Base-by-base conservation (phyloP, 2,329 filamentous ascomycete species). In the Beauveria sp. region DNA sequence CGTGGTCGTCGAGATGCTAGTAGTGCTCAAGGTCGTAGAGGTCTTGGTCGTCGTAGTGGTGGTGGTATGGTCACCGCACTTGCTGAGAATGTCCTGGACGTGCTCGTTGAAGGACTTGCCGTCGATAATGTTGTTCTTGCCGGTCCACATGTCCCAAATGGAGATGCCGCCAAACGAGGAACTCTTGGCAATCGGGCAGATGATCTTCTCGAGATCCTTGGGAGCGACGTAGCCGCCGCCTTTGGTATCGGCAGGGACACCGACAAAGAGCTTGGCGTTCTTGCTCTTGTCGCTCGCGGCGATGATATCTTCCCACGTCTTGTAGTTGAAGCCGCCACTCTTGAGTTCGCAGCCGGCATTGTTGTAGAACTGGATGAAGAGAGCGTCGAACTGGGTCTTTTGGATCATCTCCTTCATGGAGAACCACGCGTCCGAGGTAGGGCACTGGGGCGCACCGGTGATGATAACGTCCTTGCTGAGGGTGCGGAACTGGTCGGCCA, bases 321-420 rank as follows among this genome's bases (percentile, higher is more conserved):
- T 67, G 66, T 77, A 81, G 64, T 79, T 80, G 71, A 79, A 77
- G 42, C 66, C 72, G 54, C 65, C 63, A 18, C 67, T 42, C 63
- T 75, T 66, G 28, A 71, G 68, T 50, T 76, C 72, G 66, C 77
- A 79, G 22, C 54, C 64, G 0, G 66, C 65, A 67, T 80, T 80
- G 72, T 80, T 79, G 71, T 79, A 81, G 69, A 80, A 81, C 70
- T 80, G 78, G 56, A 81, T 68, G 67, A 77, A 79, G 46, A 78
- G 69, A 16, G 74, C 71, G 28, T 78, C 75, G 63, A 81, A 77
- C 50, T 73, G 67, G 47, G 74, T 71, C 58, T 74, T 67, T 12
- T 74, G 69, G 45, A 80, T 75, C 64, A 78, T 67, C 6, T 71
- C 68, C 58, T 71, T 68, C 68, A 77, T 70, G 58, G 71, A 66